Percentiles rank a stretch among this genome's conserved stretches.
These are phyloP conservation scores for Kwoniella shandongensis DNA, from an alignment of 768 basidiomycete species.

Conservation along the genomic window DNA sequence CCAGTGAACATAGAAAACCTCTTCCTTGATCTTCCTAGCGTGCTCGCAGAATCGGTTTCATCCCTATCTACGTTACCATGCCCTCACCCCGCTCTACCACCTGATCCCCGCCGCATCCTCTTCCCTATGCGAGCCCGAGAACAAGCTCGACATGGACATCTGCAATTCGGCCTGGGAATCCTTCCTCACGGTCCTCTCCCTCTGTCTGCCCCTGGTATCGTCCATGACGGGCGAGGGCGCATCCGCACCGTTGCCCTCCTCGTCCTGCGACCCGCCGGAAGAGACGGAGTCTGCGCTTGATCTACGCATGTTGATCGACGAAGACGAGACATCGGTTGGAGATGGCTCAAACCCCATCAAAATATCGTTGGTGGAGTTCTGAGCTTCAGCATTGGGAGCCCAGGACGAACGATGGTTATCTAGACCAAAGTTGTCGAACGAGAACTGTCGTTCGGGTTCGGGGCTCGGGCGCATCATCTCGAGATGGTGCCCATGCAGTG, in stretches of 20 bases:
- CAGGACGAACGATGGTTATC: conserved; percentile 5
- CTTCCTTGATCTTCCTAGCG: no score
- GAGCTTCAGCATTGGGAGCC: conserved; percentile 2
- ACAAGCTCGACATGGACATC: conserved; percentile 31
- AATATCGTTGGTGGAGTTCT: conserved; percentile 9
- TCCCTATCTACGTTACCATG: no score
- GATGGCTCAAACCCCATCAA: conserved; percentile 32
- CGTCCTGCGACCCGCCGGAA: conserved; percentile 10
- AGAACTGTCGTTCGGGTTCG: conserved; percentile 29
- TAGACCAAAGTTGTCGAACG: conserved; percentile 11
- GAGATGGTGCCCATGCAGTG: conserved; percentile 15
- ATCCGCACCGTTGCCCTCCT: conserved; percentile 10
- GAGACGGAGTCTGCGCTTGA: conserved; percentile 23
- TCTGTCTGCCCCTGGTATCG: conserved; percentile 23
- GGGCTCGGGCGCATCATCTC: conserved; percentile 39
- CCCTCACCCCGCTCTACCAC: conserved; percentile 20
- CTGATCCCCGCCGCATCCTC: conserved; percentile 35
- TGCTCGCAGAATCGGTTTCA: no score
- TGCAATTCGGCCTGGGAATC: conserved; percentile 28
- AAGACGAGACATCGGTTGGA: conserved; percentile 17
- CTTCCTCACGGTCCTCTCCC: conserved; percentile 17
- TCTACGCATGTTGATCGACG: conserved; percentile 15
- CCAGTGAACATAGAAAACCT: no score
- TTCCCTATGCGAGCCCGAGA: conserved; percentile 15
- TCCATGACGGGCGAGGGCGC: conserved; percentile 7